Conservation (phyloP, 306 rosid genomes). For the Fragaria ananassa region DNA sequence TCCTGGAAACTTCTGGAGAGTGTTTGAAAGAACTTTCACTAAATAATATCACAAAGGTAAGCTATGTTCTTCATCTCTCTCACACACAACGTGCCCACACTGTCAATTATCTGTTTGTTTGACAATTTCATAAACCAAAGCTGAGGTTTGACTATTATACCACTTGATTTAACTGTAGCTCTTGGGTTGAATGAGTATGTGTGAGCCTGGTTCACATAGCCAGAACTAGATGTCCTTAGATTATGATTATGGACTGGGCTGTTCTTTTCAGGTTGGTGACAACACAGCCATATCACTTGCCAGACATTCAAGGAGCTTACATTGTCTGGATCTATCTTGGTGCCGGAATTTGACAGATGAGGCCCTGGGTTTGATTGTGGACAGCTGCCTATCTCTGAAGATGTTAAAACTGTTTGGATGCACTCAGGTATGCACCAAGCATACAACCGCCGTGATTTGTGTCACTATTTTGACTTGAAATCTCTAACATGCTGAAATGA, state of each 20-base stretch:
- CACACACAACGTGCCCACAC: background rate
- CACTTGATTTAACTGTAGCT: conserved; percentile 12
- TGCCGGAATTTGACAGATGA: conserved; percentile 65
- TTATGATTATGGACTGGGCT: conserved; percentile 23
- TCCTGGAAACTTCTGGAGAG: conserved; percentile 56
- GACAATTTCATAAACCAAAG: conserved; percentile 10
- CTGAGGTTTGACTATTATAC: background rate
- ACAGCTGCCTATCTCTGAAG: conserved; percentile 63
- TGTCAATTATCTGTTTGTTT: background rate
- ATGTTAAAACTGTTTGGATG: conserved; percentile 77
- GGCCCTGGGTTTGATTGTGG: conserved; percentile 70
- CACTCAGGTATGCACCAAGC: conserved; percentile 53
- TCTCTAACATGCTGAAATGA: background rate
- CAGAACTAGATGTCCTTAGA: conserved; percentile 8
- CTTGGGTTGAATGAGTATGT: conserved; percentile 3
- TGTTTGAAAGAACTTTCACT: conserved; percentile 65
- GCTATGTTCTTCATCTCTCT: background rate
- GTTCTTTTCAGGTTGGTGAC: conserved; percentile 54
- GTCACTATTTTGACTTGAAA: background rate
- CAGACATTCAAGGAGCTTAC: conserved; percentile 45
- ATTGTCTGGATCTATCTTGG: conserved; percentile 77
- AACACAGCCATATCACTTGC: conserved; percentile 63
- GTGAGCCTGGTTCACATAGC: background rate
- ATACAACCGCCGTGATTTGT: background rate
- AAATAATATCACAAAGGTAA: conserved; percentile 66